phyloP scores from a whole-genome alignment of 2,329 filamentous ascomycete species.

The Venturia oleaginea region DNA sequence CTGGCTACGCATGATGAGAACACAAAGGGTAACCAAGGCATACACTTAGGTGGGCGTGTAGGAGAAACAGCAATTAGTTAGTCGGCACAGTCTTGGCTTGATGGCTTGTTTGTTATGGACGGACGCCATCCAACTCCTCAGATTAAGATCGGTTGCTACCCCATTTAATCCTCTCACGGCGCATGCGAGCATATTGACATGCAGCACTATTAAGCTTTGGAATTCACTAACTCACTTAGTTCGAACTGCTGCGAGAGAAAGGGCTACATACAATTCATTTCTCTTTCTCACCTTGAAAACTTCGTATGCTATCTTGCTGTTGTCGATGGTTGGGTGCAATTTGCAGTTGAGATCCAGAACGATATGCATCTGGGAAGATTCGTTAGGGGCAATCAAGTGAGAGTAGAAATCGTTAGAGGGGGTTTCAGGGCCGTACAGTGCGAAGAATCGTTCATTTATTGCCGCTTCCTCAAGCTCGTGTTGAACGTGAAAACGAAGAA shows the following conservation, averaged over 20 bases:
- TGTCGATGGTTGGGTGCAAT: slow-evolving; percentile 21
- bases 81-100: no score
- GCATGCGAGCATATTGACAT: slow-evolving; percentile 14
- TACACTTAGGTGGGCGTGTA: no score
- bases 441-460: slow-evolving; percentile 16
- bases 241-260: slow-evolving; percentile 6
- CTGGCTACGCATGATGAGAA: no score
- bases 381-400: slow-evolving; percentile 15
- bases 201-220: slow-evolving; percentile 10
- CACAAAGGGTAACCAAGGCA: no score
- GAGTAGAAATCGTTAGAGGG: slow-evolving; percentile 14
- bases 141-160: slow-evolving; percentile 12
- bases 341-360: slow-evolving; percentile 24
- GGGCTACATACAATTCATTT: slow-evolving; percentile 14
- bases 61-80: no score
- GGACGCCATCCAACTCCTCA: slow-evolving; percentile 14
- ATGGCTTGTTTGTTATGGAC: background rate
- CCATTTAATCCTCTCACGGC: slow-evolving; percentile 10
- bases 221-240: slow-evolving; percentile 14
- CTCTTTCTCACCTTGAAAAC: slow-evolving; percentile 20
- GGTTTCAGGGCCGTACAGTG: slow-evolving; percentile 13
- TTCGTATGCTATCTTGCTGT: slow-evolving; percentile 20
- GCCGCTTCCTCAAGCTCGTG: slow-evolving; percentile 16
- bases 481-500: slow-evolving; percentile 17
- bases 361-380: slow-evolving; percentile 24